Evolutionary conservation across 2,329 filamentous ascomycete genomes (phyloP), one percentile per base, ranked within the genome.

Genomic region (Aspergillus sp.): DNA sequence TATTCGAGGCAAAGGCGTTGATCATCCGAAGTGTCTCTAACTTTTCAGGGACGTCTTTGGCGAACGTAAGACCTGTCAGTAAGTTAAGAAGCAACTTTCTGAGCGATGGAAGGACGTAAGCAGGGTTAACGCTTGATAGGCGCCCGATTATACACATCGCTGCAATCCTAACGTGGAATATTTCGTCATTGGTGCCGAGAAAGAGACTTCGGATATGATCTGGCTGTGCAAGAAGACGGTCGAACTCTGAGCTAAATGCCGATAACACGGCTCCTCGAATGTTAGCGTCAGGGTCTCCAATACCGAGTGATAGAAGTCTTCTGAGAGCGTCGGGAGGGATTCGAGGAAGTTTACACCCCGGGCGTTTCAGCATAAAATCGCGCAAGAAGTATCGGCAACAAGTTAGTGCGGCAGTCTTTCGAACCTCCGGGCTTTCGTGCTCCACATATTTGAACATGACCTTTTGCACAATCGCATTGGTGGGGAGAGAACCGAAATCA

Each of bases 381-480:
- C 92, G 89, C 49, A 98, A 91, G 71, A 98, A 98, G 50, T 99
- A 85, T 75, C 99, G 96, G 72, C 96, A 99, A 77, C 95, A 98
- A 5, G 96, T 99, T 61, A 99, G 82, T 16, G 95, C 93, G 2
- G 95, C 93, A 16, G 95, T 95, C 76, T 96, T 94, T 60, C 95
- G 87, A 55, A 96, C 97, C 64, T 96, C 91, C 0, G 92, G 85
- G 68, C 96, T 96, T 67, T 98, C 94, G 64, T 96, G 95, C 67
- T 99, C 94, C 46, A 99, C 94, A 69, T 97, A 99, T 73, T 94
- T 95, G 72, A 99, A 96, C 4, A 95, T 95, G 54, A 99, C 95
- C 72, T 99, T 96, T 24, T 94, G 90, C 29, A 99, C 95, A 67
- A 99, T 99, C 73, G 99, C 96, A 70, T 99, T 99, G 16, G 99